Percentiles rank a stretch among this genome's conserved stretches.
Conservation (phyloP, 257 asterid species). For the Vinca minor region DNA sequence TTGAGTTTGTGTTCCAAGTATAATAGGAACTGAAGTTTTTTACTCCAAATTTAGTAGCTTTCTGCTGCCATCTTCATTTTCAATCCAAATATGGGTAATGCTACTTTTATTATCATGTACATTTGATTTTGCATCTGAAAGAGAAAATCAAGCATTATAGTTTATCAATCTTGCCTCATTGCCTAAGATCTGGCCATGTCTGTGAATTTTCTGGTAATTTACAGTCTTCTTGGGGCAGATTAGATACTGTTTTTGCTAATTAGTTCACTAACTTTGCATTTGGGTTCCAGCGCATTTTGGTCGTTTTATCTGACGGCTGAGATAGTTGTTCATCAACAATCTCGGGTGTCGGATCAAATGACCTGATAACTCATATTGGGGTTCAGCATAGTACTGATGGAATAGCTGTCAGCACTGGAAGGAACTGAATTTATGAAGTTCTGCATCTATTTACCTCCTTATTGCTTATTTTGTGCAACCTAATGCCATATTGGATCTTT, state of each 20-base stretch:
- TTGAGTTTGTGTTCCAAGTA: constrained; percentile 15
- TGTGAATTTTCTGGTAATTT: neutral
- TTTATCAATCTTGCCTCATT: constrained; percentile 13
- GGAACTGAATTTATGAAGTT: neutral
- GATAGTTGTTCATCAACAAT: too few relatives aligned
- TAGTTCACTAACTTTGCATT: neutral
- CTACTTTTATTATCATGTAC: constrained; percentile 3
- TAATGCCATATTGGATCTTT: neutral
- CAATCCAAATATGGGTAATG: constrained; percentile 35
- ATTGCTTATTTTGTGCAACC: neutral
- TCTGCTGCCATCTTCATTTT: constrained; percentile 13
- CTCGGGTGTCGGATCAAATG: too few relatives aligned
- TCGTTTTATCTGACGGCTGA: too few relatives aligned
- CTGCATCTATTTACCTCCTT: neutral
- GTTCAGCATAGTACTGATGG: too few relatives aligned
- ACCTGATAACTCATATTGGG: too few relatives aligned
- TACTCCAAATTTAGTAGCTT: constrained; percentile 20
- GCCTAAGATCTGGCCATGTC: constrained; percentile 27
- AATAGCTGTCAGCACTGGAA: too few relatives aligned
- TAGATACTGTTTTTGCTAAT: neutral
- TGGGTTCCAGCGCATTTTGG: too few relatives aligned
- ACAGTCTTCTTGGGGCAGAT: neutral
- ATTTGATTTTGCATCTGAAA: neutral
- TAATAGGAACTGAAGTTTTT: constrained; percentile 18
- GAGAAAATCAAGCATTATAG: neutral